Base-by-base conservation (phyloP, 2,329 filamentous ascomycete species). In the Stagonosporopsis chrysanthemi region DNA sequence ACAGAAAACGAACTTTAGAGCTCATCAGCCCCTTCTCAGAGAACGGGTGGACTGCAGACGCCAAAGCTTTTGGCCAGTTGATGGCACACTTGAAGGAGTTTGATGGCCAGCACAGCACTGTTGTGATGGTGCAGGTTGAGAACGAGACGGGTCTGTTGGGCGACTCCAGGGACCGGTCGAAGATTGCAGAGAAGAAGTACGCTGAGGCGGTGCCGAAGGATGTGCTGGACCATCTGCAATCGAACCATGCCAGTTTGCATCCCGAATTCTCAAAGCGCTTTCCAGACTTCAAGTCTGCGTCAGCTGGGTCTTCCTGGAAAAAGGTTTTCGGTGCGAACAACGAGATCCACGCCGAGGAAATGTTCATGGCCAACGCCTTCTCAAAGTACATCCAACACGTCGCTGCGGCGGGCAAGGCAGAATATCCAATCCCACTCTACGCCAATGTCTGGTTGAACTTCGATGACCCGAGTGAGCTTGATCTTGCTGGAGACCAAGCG, bases 121-220 rank as follows among this genome's bases (percentile, higher is more conserved):
- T 85, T 0, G 60, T 85, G 2, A 85, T 85, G 83, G 78, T 84
- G 0, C 83, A 85, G 59, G 82, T 86, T n/a, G 81, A 86, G 67
- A 85, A 85, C 39, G 83, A 85, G 69, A 77, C 77, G 0, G 83
- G 83, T 0, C 57, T 85, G 0, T 71, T 85, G 0, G 82, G 82
- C 0, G 83, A 85, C 61, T 84, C 79, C 7, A 75, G 82, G 22
- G 83, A 84, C 61, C 72, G 79, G 2, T 80, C 76, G 3, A 63
- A 64, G 1, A 65, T 66, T 6, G 82, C 81, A 1, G 72, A 83
- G 17, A 66, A 75, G 45, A 74, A 64, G 0, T 85, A 83, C 62
- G 53, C 54, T 3, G 59, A 73, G 24, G 57, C 74, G 5, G 74
- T 80, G 9, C 78, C 79, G 0, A 43, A 65, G 7, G 72, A 79